phyloP scores from a whole-genome alignment of 139 green algal species.

The Chlorella sp. region DNA sequence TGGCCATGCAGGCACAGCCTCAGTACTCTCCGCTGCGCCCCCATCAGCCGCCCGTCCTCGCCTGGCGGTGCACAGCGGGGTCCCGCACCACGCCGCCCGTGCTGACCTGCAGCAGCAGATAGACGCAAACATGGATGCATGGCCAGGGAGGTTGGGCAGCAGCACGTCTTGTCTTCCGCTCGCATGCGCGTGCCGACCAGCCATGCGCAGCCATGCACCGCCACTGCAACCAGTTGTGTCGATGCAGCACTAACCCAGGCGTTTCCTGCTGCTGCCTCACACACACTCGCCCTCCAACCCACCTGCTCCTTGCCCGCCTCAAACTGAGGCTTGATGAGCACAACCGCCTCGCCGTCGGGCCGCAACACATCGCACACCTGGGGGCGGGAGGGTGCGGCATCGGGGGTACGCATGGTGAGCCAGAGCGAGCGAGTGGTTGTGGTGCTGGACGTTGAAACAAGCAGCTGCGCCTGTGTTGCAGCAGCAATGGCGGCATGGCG shows the following conservation, averaged over 20 bases:
- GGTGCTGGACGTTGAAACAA: not conserved
- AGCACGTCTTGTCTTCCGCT: too few relatives aligned
- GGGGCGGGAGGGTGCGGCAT: not conserved
- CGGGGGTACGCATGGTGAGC: not conserved
- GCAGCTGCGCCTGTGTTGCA: not conserved
- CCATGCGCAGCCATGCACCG: too few relatives aligned
- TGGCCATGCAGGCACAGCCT: too few relatives aligned
- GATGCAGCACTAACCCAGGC: not conserved
- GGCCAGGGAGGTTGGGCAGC: too few relatives aligned
- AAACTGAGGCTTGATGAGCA: conserved; percentile 99
- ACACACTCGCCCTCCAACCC: not conserved
- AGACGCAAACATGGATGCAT: not conserved
- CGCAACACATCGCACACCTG: conserved; percentile 60
- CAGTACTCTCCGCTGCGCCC: too few relatives aligned
- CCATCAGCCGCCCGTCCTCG: not conserved
- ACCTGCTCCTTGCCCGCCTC: conserved; percentile 81
- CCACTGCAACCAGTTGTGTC: too few relatives aligned
- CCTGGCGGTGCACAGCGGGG: conserved; percentile 62
- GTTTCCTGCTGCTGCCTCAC: not conserved
- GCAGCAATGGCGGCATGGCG: not conserved
- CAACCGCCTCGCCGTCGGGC: conserved; percentile 69
- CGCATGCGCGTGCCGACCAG: too few relatives aligned
- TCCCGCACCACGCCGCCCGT: conserved; percentile 86
- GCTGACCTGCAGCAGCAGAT: conserved; percentile 61
- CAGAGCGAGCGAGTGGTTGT: not conserved